Evolutionary conservation across 805 yeast genomes (phyloP), one percentile per base, ranked within the genome.

Genomic region (Nematodospora valgi): DNA sequence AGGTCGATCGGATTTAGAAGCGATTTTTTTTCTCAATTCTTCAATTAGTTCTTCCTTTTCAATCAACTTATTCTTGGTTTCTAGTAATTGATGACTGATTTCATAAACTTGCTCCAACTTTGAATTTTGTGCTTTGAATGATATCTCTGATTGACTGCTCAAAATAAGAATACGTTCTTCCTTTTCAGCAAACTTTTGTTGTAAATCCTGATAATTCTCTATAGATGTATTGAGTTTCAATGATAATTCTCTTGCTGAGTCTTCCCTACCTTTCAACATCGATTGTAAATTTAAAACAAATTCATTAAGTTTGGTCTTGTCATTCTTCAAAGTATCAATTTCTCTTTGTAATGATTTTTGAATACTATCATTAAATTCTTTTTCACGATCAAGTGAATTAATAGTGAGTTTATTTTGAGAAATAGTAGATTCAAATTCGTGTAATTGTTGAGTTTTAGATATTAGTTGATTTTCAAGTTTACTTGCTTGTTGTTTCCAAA

Each of bases 241-340:
- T 14, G 78, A 67, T 4, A 80, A 50, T 24, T 77, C 80, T 14
- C 60, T 51, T 30, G 73, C 66, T 5, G 75, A 61, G 1, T 57
- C 45, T 33, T 81, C 83, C 35, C 88, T 69, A 50, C 85, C 89
- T 34, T 68, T 68, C 37, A 78, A 76, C 25, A 77, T 51, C 2
- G 77, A 49, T 54, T 85, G 91, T 29, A 86, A 58, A 46, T 73
- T 81, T 6, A 72, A 54, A 7, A 84, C 69, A 39, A 80, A 63
- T 3, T 74, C 69, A 45, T 72, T 79, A 26, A 86, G 59, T 34
- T 76, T 70, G 5, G 70, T 56, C 46, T 76, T 78, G 49, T 87
- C 95, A 3, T 70, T 68, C 29, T 68, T 59, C 37, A 84, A 57
- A 19, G 65, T 70, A 6, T 61, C 58, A 27, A 78, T 68, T 41